Conservation (phyloP, 495 filamentous ascomycete species). For the Aspergillus biplanus region DNA sequence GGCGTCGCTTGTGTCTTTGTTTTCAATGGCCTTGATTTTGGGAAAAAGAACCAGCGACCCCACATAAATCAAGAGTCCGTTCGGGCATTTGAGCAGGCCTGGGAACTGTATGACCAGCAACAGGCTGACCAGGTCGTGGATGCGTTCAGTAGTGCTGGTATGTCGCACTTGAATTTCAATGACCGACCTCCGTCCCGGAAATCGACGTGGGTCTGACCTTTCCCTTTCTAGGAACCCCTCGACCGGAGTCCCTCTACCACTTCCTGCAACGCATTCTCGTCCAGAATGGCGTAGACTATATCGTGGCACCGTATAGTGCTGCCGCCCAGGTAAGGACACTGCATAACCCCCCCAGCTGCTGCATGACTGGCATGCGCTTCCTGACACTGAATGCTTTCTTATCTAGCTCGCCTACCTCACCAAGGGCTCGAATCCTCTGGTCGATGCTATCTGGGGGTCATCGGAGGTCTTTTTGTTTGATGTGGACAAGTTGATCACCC, state of each 20-base stretch:
- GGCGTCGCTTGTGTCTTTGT: conserved; percentile 76
- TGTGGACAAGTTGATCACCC: conserved; percentile 79
- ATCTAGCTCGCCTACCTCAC: conserved; percentile 80
- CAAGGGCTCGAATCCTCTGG: conserved; percentile 65
- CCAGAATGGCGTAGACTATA: conserved; percentile 71
- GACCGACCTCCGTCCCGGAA: background rate
- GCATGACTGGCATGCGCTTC: background rate
- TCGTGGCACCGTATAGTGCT: conserved; percentile 88
- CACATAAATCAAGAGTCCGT: conserved; percentile 48
- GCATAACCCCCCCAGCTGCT: background rate
- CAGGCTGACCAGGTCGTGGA: conserved; percentile 76
- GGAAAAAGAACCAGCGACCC: conserved; percentile 66
- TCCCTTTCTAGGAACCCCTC: conserved; percentile 52
- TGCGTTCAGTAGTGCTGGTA: conserved; percentile 83
- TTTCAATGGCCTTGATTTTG: conserved; percentile 83
- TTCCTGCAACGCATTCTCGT: conserved; percentile 75
- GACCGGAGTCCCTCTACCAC: conserved; percentile 64
- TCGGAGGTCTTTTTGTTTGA: conserved; percentile 90
- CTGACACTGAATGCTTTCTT: conserved; percentile 18
- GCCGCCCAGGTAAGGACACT: conserved; percentile 74
- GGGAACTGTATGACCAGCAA: conserved; percentile 83
- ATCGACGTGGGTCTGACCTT: conserved; percentile 26
- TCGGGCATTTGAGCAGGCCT: conserved; percentile 65
- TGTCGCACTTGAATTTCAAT: conserved; percentile 20
- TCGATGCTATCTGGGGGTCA: conserved; percentile 80